A percentile compares a stretch with the other conserved stretches of the same genome.
Evolutionary conservation across 345 rosid species (phyloP).

Genomic region (Euphorbia lathyris): DNA sequence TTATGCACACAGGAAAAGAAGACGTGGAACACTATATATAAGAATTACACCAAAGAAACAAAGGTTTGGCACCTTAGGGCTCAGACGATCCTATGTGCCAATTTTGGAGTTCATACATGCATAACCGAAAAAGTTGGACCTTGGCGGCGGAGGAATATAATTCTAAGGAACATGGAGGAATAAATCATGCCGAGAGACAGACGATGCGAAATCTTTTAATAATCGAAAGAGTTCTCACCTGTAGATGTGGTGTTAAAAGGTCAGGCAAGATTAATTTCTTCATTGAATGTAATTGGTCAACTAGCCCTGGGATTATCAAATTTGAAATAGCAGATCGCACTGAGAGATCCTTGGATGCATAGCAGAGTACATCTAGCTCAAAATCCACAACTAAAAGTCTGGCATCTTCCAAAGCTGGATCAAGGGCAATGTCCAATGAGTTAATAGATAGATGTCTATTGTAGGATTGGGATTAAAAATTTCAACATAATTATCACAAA

Average conservation of each 20-base stretch:
- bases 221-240: slow-evolving; percentile 35
- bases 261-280: slow-evolving; percentile 50
- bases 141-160: neutral
- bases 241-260: slow-evolving; percentile 53
- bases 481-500: neutral
- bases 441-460: neutral
- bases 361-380: slow-evolving; percentile 72
- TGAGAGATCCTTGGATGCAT: slow-evolving; percentile 67
- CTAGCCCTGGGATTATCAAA: slow-evolving; percentile 67
- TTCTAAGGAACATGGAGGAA: neutral
- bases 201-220: neutral
- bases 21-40: neutral
- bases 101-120: neutral
- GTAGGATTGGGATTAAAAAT: neutral
- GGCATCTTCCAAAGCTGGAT: slow-evolving; percentile 64
- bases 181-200: neutral
- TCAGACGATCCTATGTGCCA: neutral
- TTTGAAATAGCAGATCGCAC: slow-evolving; percentile 54
- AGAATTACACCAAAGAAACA: neutral
- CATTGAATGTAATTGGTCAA: slow-evolving; percentile 71
- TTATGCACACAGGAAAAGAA: neutral
- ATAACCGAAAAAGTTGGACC: neutral
- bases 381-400: slow-evolving; percentile 62
- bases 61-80: neutral
- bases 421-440: slow-evolving; percentile 11